Percentiles rank a stretch among this genome's conserved stretches.
phyloP scores from a whole-genome alignment of 2,329 filamentous ascomycete species.

The Xylariales sp. region DNA sequence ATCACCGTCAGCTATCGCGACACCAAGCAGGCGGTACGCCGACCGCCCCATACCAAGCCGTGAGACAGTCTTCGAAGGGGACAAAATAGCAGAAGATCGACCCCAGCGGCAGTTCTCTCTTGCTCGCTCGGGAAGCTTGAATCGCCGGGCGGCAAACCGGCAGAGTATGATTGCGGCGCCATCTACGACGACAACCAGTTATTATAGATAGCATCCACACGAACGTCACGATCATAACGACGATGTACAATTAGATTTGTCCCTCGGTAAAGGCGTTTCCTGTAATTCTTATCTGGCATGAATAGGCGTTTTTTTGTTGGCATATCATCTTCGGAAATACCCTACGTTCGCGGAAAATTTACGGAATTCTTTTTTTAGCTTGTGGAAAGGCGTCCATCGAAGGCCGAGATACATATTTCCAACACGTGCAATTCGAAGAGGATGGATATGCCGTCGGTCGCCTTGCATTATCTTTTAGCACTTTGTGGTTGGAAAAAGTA shows the following conservation, averaged over 20 bases:
- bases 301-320: slow-evolving; percentile 42
- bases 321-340: slow-evolving; percentile 35
- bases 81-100: slow-evolving; percentile 56
- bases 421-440: slow-evolving; percentile 8
- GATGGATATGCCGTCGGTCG: slow-evolving; percentile 1
- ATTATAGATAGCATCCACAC: slow-evolving; percentile 56
- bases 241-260: slow-evolving; percentile 49
- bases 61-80: slow-evolving; percentile 52
- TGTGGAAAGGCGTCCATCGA: background rate
- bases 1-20: slow-evolving; percentile 50
- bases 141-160: slow-evolving; percentile 56
- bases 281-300: slow-evolving; percentile 42
- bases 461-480: slow-evolving; percentile 13
- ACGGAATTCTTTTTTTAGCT: slow-evolving; percentile 17
- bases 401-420: slow-evolving; percentile 11
- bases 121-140: slow-evolving; percentile 60
- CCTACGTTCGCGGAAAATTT: slow-evolving; percentile 24
- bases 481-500: slow-evolving; percentile 31
- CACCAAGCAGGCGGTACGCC: slow-evolving; percentile 58
- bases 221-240: slow-evolving; percentile 47
- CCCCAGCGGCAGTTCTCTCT: slow-evolving; percentile 60
- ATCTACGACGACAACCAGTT: slow-evolving; percentile 52
- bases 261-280: slow-evolving; percentile 40
- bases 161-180: slow-evolving; percentile 56
- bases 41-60: slow-evolving; percentile 59